phyloP scores from a whole-genome alignment of 805 yeast species.

The Candida oleophila region DNA sequence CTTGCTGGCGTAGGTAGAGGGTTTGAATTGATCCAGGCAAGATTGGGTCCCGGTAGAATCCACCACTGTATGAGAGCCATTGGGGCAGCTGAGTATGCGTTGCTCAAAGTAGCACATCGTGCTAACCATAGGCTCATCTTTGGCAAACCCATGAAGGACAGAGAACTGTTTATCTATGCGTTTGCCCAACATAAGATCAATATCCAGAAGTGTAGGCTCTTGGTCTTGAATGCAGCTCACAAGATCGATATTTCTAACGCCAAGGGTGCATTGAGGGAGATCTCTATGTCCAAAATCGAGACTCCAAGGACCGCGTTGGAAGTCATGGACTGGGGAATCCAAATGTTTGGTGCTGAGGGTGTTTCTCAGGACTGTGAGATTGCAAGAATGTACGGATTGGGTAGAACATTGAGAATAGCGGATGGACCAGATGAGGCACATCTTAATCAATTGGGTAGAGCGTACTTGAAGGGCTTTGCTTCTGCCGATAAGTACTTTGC shows the following conservation, averaged over 20 bases:
- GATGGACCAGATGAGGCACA: conserved; percentile 75
- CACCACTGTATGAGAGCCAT: conserved; percentile 68
- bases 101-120: conserved; percentile 46
- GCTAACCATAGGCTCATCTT: conserved; percentile 54
- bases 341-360: conserved; percentile 65
- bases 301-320: conserved; percentile 55
- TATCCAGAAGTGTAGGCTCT: conserved; percentile 51
- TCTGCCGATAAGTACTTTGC: conserved; percentile 36
- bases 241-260: conserved; percentile 54
- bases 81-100: conserved; percentile 60
- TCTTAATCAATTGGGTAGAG: conserved; percentile 53
- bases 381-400: conserved; percentile 50
- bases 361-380: conserved; percentile 60
- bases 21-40: conserved; percentile 60
- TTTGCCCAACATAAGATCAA: conserved; percentile 55
- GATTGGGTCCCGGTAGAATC: conserved; percentile 69
- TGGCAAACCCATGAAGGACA: conserved; percentile 47
- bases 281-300: conserved; percentile 62
- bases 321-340: conserved; percentile 61
- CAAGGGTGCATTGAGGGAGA: conserved; percentile 54
- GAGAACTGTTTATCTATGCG: conserved; percentile 49
- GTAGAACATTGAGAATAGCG: conserved; percentile 60
- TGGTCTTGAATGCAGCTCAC: conserved; percentile 61
- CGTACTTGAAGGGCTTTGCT: conserved; percentile 38
- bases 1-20: conserved; percentile 53